phyloP scores from a whole-genome alignment of 2,329 filamentous ascomycete species.

The Colletotrichum kahawae region DNA sequence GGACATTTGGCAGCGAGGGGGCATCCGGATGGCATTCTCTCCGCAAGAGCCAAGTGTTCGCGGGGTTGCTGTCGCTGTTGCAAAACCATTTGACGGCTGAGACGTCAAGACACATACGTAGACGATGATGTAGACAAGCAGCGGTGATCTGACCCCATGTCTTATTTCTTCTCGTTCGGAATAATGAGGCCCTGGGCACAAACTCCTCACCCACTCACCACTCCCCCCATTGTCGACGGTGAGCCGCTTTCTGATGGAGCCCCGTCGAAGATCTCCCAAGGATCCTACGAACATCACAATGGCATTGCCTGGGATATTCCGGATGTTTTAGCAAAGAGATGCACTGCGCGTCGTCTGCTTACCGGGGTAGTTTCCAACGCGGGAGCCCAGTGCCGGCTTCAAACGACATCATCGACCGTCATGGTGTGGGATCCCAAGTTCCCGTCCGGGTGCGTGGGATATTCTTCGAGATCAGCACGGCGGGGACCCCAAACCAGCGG shows the following conservation, averaged over 20 bases:
- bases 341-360: background rate
- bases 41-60: slow-evolving; percentile 24
- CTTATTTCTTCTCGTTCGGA: background rate
- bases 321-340: background rate
- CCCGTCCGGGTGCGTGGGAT: slow-evolving; percentile 15
- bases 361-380: background rate
- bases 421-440: slow-evolving; percentile 4
- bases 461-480: slow-evolving; percentile 18
- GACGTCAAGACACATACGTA: background rate
- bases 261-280: background rate
- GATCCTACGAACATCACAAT: background rate
- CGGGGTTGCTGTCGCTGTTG: background rate
- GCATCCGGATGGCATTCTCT: slow-evolving; percentile 14
- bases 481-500: background rate
- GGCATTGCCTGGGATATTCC: background rate
- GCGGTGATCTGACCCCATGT: background rate
- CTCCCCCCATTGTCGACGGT: background rate
- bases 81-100: background rate
- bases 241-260: background rate
- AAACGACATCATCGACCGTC: slow-evolving; percentile 20
- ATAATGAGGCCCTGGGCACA: background rate
- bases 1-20: background rate
- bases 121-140: background rate
- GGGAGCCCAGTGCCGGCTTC: slow-evolving; percentile 3
- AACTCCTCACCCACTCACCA: background rate